phyloP scores from a whole-genome alignment of 1,284 basidiomycete genomes.

The Boletellus sp. region DNA sequence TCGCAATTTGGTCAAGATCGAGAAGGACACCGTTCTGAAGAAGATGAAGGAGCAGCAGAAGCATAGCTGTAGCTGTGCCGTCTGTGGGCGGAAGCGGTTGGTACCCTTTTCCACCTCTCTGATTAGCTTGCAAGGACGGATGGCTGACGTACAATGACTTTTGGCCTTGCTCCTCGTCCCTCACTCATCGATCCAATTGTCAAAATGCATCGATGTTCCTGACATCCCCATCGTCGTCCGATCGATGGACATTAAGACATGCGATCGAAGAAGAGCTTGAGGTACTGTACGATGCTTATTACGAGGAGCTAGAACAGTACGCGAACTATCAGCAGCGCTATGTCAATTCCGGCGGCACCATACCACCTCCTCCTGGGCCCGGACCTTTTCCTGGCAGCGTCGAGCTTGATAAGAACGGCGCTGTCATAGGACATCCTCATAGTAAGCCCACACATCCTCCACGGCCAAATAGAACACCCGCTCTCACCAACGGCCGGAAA shows the following conservation, averaged over 20 bases:
- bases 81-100: conserved; percentile 94
- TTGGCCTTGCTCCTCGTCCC: conserved; percentile 22
- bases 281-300: conserved; percentile 99
- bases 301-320: conserved; percentile 98
- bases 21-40: conserved; percentile 93
- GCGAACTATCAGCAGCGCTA: conserved; percentile 95
- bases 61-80: conserved; percentile 92
- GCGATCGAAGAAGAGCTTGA: conserved; percentile 99
- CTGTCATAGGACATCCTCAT: conserved; percentile 66
- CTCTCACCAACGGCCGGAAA: conserved; percentile 48
- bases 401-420: conserved; percentile 89
- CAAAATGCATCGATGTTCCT: conserved; percentile 15
- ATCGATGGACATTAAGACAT: conserved; percentile 50
- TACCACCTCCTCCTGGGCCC: conserved; percentile 90
- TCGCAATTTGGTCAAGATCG: conserved; percentile 87
- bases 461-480: conserved; percentile 31
- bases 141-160: conserved; percentile 37
- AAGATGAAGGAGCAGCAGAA: conserved; percentile 99
- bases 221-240: conserved; percentile 16
- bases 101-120: conserved; percentile 39
- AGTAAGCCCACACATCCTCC: conserved; percentile 39
- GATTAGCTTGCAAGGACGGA: conserved; percentile 26
- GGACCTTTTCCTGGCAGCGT: conserved; percentile 98
- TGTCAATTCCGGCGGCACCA: conserved; percentile 78
- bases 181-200: conserved; percentile 15